phyloP scores from a whole-genome alignment of 371 early-diverging fungal genomes.

The Mortierella sp. region DNA sequence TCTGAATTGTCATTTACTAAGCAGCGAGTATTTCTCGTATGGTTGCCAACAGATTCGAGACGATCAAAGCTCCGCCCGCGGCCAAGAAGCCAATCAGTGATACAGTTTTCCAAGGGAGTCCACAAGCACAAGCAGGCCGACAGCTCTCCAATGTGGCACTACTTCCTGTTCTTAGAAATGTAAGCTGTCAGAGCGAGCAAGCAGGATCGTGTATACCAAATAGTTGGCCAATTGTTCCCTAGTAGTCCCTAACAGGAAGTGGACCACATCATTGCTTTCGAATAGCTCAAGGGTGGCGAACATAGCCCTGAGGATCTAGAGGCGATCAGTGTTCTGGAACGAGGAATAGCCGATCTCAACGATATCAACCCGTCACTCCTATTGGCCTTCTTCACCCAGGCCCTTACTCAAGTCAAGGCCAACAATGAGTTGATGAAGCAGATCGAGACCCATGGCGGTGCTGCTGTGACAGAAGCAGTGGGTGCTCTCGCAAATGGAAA shows the following conservation, averaged over 20 bases:
- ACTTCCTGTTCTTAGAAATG: constrained; percentile 38
- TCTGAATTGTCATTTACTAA: no score
- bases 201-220: no score
- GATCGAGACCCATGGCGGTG: constrained; percentile 32
- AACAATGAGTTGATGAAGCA: constrained; percentile 27
- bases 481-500: constrained; percentile 21
- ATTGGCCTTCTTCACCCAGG: constrained; percentile 50
- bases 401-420: constrained; percentile 45
- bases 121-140: constrained; percentile 39
- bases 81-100: constrained; percentile 31
- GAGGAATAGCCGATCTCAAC: constrained; percentile 55
- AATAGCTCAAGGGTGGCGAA: constrained; percentile 47
- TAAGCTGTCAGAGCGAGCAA: constrained; percentile 12
- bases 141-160: constrained; percentile 30
- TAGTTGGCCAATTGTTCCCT: no score
- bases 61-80: constrained; percentile 41
- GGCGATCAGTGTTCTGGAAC: constrained; percentile 53
- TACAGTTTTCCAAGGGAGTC: constrained; percentile 35
- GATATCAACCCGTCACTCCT: constrained; percentile 54
- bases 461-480: constrained; percentile 28
- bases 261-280: background rate
- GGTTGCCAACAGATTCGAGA: constrained; percentile 22
- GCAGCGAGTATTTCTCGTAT: no score
- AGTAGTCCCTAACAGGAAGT: background rate
- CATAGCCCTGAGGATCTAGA: constrained; percentile 55